Evolutionary conservation across 2,329 filamentous ascomycete species (phyloP), one percentile per base, ranked within the genome.

Genomic region (Ophiostoma ips): DNA sequence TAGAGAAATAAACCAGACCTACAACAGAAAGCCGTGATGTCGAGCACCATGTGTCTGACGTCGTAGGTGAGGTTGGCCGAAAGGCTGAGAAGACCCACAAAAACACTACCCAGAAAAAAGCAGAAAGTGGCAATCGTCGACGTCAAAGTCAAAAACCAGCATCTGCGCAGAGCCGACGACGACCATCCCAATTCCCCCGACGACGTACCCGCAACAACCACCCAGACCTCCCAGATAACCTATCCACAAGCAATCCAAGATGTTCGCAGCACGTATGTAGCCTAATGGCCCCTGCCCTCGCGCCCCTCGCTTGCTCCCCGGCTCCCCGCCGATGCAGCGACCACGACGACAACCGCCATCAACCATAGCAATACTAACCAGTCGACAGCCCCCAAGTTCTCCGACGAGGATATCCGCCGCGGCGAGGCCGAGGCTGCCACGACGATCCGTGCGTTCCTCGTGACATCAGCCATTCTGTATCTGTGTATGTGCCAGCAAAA

Each of bases 391-490:
- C 75, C 84, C 68, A 82, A 79, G 64, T 75, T 79, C 60, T 79
- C 79, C 52, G 70, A 76, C 52, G 79, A 82, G 65, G 83, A 89
- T 74, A 75, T 89, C 63, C 74, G 73, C 62, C 71, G 72, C 60
- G 74, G 81, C 64, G 84, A 89, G 71, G 70, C 71, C 53, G 76
- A 83, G 63, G 84, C 85, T 47, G 70, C 69, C 60, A 71, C 73
- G 58, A 83, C 81, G 47, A 70, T 90, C 57, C 79, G 84, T 68
- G 74, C 72, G 59, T 83, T 83, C 55, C 62, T 82, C 50, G 73
- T 77, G 36, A 78, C 79, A 15, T 81, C 80, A 55, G 71, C 81
- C 36, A 65, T 84, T 46, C 73, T 92, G 46, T 90, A 90, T 63
- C 68, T 92, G 53, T 87, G 86, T 92, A 78, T 51, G 83, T 63